Percentiles rank a stretch among this genome's conserved stretches.
Evolutionary conservation across 1,139 yeast species (phyloP).

Genomic region (Sugiyamaella paludigena): DNA sequence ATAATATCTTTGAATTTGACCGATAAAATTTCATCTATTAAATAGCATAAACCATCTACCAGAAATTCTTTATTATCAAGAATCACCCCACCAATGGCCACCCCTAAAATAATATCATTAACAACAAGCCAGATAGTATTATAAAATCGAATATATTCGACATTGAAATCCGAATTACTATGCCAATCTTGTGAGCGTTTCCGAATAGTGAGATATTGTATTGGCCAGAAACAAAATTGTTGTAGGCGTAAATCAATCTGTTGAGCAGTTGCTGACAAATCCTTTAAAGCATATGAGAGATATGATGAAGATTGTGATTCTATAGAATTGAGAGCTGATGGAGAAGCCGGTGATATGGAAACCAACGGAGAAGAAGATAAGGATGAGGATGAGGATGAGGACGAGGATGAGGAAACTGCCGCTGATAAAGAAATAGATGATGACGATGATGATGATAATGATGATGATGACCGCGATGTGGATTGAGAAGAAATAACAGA

Average conservation of each 20-base stretch:
- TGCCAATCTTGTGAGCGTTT: slow-evolving; percentile 39
- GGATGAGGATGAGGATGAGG: no score
- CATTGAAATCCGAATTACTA: slow-evolving; percentile 38
- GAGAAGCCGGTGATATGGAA: no score
- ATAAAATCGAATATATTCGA: slow-evolving; percentile 81
- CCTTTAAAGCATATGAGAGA: slow-evolving; percentile 39
- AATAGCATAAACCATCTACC: slow-evolving; percentile 27
- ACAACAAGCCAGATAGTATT: slow-evolving; percentile 85
- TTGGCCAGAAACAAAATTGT: slow-evolving; percentile 77
- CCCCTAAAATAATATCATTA: slow-evolving; percentile 78
- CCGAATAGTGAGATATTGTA: slow-evolving; percentile 64
- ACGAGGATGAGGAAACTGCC: neutral
- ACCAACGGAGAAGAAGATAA: no score
- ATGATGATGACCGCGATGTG: neutral
- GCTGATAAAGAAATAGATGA: no score
- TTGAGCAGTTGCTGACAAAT: slow-evolving; percentile 62
- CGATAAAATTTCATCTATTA: slow-evolving; percentile 43
- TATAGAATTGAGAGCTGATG: no score
- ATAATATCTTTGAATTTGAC: slow-evolving; percentile 50
- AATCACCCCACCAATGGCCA: slow-evolving; percentile 54
- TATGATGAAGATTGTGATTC: slow-evolving; percentile 17
- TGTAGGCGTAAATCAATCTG: slow-evolving; percentile 77
- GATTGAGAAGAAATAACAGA: neutral
- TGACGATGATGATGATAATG: neutral
- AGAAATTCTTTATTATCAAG: slow-evolving; percentile 45